These are phyloP conservation scores for Ganoderma sinense DNA, from an alignment of 1,284 basidiomycete species.

Conservation along the genomic window DNA sequence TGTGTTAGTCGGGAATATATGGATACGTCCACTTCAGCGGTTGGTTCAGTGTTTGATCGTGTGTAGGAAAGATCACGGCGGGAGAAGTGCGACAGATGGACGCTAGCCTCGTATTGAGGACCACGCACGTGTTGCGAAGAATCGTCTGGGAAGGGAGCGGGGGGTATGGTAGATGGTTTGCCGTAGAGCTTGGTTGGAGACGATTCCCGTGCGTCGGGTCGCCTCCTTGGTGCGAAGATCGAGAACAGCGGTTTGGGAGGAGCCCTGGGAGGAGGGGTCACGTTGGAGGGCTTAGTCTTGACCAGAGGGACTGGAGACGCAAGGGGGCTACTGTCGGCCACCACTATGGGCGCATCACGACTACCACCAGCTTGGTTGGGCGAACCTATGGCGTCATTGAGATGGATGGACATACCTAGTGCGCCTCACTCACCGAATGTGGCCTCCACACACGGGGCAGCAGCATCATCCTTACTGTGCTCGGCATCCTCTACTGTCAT, in stretches of 20 bases:
- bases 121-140: slow-evolving; percentile 72
- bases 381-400: slow-evolving; percentile 1
- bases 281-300: neutral
- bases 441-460: neutral
- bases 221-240: slow-evolving; percentile 40
- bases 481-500: slow-evolving; percentile 10
- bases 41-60: neutral
- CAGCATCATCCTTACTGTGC: neutral
- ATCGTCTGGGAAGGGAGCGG: slow-evolving; percentile 56
- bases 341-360: slow-evolving; percentile 36
- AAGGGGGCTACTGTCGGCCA: slow-evolving; percentile 22
- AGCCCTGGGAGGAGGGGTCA: slow-evolving; percentile 20
- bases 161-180: slow-evolving; percentile 7
- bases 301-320: slow-evolving; percentile 12
- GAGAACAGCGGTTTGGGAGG: slow-evolving; percentile 38
- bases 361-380: slow-evolving; percentile 14
- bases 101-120: slow-evolving; percentile 47
- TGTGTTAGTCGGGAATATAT: slow-evolving; percentile 9
- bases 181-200: slow-evolving; percentile 8
- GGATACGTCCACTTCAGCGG: neutral
- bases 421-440: slow-evolving; percentile 7
- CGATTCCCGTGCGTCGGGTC: neutral
- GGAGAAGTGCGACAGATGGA: slow-evolving; percentile 20
- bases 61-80: slow-evolving; percentile 26
- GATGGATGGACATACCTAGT: neutral